Base-by-base conservation (phyloP, 176 grass and related monocot genomes). In the Oryza glumipatula region DNA sequence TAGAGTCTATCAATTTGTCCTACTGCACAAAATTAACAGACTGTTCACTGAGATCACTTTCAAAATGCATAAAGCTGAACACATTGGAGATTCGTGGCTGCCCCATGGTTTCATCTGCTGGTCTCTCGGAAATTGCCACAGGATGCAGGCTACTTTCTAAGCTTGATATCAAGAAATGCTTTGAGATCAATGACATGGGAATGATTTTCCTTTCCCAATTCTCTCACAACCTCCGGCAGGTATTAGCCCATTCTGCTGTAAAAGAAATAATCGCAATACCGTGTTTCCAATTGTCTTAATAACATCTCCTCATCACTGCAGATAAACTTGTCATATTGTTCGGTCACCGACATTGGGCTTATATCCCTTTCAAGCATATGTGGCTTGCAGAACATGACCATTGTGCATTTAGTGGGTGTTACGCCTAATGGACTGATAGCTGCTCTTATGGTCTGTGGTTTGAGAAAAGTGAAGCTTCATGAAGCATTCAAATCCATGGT, bases 261-360 rank as follows among this genome's bases (percentile, higher is more conserved):
- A 46, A 56, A 38, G 9, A 45, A 47, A 63, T 48, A 61, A 0
- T 78, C 21, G 0, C 1, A 3, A 23, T 61, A 44, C 10, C 45
- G 11, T 72, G 21, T 74, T 69, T 11, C 41, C 23, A 36, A 9
- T 60, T 64, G 68, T 19, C 21, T 80, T 60, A 67, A 39, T 91
- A 77, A 60, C 21, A 73, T 68, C 6, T 49, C 15, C 6, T 49
- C 15, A 9, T 70, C 15, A 54, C 85, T 45, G 2, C 93, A 94
- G 96, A 99, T 99, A 90, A 99, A 99, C 82, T 78, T 96, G 63
- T 96, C 96, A 2, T 99, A 95, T 15, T 95, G 87, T 83, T 94
- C 89, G 0, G 84, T 99, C 63, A 96, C 93, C 19, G 91, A 99
- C 56, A 87, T 92, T 10, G 96, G 96, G 1, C 89, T 96, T 67